phyloP scores from a whole-genome alignment of 768 basidiomycete genomes.

The Crepidotus variabilis region DNA sequence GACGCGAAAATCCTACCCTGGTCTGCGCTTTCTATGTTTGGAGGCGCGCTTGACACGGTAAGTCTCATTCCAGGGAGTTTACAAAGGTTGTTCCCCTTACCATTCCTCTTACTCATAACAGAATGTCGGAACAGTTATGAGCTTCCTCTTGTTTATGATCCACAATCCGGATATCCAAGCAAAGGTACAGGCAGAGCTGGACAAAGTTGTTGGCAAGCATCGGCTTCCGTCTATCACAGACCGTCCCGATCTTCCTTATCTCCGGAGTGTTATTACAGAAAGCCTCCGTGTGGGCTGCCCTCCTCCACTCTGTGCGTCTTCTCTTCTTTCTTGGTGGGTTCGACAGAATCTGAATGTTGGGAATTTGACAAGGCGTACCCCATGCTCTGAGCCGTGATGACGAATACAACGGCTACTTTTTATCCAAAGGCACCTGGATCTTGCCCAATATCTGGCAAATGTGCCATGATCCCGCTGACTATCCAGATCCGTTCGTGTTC shows the following conservation, averaged over 20 bases:
- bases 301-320: neutral
- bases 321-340: neutral
- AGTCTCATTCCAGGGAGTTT: neutral
- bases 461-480: conserved; percentile 49
- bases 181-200: conserved; percentile 14
- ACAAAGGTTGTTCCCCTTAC: neutral
- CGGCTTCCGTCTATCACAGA: neutral
- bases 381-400: conserved; percentile 19
- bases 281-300: neutral
- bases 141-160: conserved; percentile 16
- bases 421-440: conserved; percentile 42
- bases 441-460: conserved; percentile 51
- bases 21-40: conserved; percentile 38
- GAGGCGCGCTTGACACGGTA: conserved; percentile 35
- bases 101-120: neutral
- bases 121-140: conserved; percentile 13
- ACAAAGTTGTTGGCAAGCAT: conserved; percentile 3
- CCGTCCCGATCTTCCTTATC: neutral
- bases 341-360: neutral
- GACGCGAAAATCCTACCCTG: conserved; percentile 31
- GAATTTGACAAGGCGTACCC: conserved; percentile 13
- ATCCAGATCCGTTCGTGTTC: conserved; percentile 50
- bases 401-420: conserved; percentile 19
- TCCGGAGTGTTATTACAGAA: neutral
- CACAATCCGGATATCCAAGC: conserved; percentile 12